Evolutionary conservation across 192 early-diverging fungal species (phyloP).

Genomic region (Rhizoclosmatium globosum): DNA sequence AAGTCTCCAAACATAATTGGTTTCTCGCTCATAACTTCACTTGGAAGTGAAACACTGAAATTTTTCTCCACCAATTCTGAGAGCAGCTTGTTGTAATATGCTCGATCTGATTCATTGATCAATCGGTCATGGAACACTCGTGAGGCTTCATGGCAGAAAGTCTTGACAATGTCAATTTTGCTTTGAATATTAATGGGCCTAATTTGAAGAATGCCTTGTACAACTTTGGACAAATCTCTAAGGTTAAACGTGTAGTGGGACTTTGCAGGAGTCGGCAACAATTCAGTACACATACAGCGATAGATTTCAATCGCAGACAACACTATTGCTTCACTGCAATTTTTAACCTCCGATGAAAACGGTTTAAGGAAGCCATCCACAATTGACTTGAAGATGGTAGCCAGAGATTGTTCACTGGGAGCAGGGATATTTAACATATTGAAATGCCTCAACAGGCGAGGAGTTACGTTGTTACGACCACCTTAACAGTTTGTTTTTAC

Average conservation of each 20-base stretch:
- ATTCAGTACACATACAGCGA: slow-evolving; percentile 63
- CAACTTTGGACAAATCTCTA: slow-evolving; percentile 65
- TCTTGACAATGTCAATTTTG: slow-evolving; percentile 59
- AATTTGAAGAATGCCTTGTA: slow-evolving; percentile 67
- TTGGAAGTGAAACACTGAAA: slow-evolving; percentile 56
- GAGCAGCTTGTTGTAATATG: slow-evolving; percentile 61
- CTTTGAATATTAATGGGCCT: slow-evolving; percentile 48
- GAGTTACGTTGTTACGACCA: slow-evolving; percentile 63
- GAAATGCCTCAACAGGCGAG: slow-evolving; percentile 63
- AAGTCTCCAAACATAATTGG: slow-evolving; percentile 71
- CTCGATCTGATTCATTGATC: slow-evolving; percentile 62
- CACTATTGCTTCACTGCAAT: slow-evolving; percentile 59
- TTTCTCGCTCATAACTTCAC: slow-evolving; percentile 54
- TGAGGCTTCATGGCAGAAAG: slow-evolving; percentile 67
- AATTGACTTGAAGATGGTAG: slow-evolving; percentile 65
- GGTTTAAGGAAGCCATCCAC: slow-evolving; percentile 65
- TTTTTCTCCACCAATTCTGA: slow-evolving; percentile 67
- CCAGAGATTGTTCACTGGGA: slow-evolving; percentile 58
- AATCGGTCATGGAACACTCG: slow-evolving; percentile 64
- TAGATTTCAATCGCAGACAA: slow-evolving; percentile 65
- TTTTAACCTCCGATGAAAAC: slow-evolving; percentile 55
- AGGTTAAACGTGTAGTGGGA: slow-evolving; percentile 71
- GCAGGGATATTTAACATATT: slow-evolving; percentile 65
- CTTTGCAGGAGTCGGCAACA: slow-evolving; percentile 67
- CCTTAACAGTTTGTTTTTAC: slow-evolving; percentile 29